phyloP scores from a whole-genome alignment of 139 green algal genomes.

The Chlorella sp. region DNA sequence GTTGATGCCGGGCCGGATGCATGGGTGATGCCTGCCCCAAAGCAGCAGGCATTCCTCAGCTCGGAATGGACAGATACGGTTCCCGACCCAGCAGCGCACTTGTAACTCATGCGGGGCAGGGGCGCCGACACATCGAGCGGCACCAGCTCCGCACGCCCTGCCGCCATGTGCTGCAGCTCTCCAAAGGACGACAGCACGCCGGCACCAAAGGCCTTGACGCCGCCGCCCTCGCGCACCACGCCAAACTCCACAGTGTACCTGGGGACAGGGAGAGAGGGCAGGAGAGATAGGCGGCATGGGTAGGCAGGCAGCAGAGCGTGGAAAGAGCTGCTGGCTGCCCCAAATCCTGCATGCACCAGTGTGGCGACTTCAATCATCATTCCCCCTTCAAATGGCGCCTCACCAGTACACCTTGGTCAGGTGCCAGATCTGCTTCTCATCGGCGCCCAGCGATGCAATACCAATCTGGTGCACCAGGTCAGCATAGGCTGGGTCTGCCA shows the following conservation, averaged over 20 bases:
- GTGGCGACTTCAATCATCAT: too few relatives aligned
- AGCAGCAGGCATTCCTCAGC: too few relatives aligned
- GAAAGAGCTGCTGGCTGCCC: too few relatives aligned
- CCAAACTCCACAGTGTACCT: conserved; percentile 97
- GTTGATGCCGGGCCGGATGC: too few relatives aligned
- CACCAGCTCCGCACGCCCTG: conserved; percentile 60
- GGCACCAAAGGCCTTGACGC: conserved; percentile 82
- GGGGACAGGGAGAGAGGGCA: background rate
- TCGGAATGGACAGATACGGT: too few relatives aligned
- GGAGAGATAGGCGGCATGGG: background rate
- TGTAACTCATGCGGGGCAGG: conserved; percentile 92
- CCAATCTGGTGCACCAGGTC: conserved; percentile 88
- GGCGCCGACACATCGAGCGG: conserved; percentile 77
- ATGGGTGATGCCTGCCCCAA: too few relatives aligned
- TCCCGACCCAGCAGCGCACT: too few relatives aligned
- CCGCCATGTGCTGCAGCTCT: conserved; percentile 88
- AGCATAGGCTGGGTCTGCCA: conserved; percentile 81
- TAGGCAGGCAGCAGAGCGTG: background rate
- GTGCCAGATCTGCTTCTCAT: conserved; percentile 92
- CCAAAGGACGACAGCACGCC: conserved; percentile 88
- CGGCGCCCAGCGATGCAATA: conserved; percentile 79
- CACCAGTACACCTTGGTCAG: conserved; percentile 70
- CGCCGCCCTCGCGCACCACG: conserved; percentile 76
- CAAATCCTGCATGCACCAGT: background rate
- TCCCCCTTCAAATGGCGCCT: too few relatives aligned